phyloP scores from a whole-genome alignment of 2,329 filamentous ascomycete species.

The Colletotrichum sp. region DNA sequence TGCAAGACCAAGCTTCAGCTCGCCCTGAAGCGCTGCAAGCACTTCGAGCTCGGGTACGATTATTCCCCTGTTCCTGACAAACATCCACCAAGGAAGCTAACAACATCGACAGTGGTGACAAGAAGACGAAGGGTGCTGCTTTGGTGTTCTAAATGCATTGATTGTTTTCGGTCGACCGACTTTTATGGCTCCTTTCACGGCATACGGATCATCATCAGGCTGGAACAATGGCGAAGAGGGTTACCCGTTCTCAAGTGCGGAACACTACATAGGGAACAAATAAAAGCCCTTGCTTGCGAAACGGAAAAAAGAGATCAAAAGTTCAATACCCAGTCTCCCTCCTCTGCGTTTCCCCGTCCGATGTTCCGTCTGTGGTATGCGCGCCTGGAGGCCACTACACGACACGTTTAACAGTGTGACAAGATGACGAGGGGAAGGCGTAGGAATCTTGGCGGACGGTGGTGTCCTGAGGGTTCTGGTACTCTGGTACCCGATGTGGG shows the following conservation, averaged over 20 bases:
- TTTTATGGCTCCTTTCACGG: constrained; percentile 27
- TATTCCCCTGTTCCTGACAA: background rate
- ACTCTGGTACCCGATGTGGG: constrained; percentile 1
- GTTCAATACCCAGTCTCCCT: constrained; percentile 21
- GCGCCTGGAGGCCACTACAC: constrained; percentile 1
- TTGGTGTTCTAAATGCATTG: constrained; percentile 92
- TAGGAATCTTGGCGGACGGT: background rate
- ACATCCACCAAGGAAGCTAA: background rate
- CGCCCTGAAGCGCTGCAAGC: constrained; percentile 99
- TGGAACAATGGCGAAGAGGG: constrained; percentile 54
- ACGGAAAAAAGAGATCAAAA: constrained; percentile 20
- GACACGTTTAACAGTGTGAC: background rate
- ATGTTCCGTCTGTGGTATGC: background rate
- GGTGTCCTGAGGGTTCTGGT: constrained; percentile 15
- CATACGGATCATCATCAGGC: constrained; percentile 26
- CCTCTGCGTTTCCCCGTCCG: background rate
- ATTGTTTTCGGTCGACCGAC: constrained; percentile 26
- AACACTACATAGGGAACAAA: constrained; percentile 51
- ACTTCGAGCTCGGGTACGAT: constrained; percentile 95
- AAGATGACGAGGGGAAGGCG: constrained; percentile 4
- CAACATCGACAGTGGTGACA: constrained; percentile 81
- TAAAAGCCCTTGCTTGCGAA: constrained; percentile 31
- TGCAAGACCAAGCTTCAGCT: constrained; percentile 99
- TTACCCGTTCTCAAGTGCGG: constrained; percentile 49
- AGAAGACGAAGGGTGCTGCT: constrained; percentile 99